phyloP scores from a whole-genome alignment of 192 early-diverging fungal genomes.

The Coemansia sp. region DNA sequence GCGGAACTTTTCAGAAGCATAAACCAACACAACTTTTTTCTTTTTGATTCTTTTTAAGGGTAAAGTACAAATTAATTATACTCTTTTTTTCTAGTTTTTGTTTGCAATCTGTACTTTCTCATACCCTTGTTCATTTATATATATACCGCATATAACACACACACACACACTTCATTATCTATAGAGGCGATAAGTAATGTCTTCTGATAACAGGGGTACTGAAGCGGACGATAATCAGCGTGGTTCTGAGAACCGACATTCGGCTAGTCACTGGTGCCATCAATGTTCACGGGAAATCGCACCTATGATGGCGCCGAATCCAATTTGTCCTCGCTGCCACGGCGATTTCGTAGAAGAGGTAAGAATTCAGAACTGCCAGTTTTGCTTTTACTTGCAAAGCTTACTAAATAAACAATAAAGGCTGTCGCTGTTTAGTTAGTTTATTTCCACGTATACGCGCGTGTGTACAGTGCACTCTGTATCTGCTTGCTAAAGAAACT shows the following conservation, averaged over 20 bases:
- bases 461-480: too few species aligned
- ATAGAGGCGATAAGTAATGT: slow-evolving; percentile 2
- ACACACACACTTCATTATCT: slow-evolving; percentile 3
- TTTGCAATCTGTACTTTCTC: slow-evolving; percentile 1
- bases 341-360: slow-evolving; percentile 87
- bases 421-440: background rate
- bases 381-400: background rate
- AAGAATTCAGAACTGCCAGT: slow-evolving; percentile 5
- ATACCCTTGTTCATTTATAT: background rate
- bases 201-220: slow-evolving; percentile 7
- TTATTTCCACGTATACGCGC: background rate
- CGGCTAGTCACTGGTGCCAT: slow-evolving; percentile 63
- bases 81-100: slow-evolving; percentile 6
- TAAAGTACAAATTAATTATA: background rate
- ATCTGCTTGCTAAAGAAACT: too few species aligned
- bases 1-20: too few species aligned
- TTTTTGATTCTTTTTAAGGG: background rate
- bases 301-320: slow-evolving; percentile 73
- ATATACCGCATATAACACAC: slow-evolving; percentile 6
- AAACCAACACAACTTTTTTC: too few species aligned
- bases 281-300: slow-evolving; percentile 62
- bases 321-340: slow-evolving; percentile 77
- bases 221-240: slow-evolving; percentile 4
- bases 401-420: too few species aligned
- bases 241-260: background rate